phyloP scores from a whole-genome alignment of 2,329 filamentous ascomycete genomes.

The Calycina marina region DNA sequence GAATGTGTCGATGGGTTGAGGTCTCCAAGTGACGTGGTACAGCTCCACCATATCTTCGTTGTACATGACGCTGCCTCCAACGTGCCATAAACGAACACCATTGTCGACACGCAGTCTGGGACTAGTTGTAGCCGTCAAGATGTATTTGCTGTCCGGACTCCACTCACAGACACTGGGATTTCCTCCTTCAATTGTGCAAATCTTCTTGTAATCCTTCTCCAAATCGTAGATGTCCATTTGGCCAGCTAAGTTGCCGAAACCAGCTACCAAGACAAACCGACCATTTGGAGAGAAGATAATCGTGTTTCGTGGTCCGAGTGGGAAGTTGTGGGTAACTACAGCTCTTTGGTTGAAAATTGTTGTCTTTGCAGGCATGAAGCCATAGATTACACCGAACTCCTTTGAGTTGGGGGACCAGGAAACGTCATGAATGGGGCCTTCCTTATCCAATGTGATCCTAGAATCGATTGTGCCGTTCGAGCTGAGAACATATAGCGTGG shows the following conservation, averaged over 20 bases:
- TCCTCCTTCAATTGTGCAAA: slow-evolving; percentile 85
- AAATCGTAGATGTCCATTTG: slow-evolving; percentile 97
- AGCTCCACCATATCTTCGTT: slow-evolving; percentile 89
- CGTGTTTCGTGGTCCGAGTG: slow-evolving; percentile 80
- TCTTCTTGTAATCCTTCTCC: slow-evolving; percentile 82
- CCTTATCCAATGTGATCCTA: slow-evolving; percentile 83
- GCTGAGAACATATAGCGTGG: slow-evolving; percentile 87
- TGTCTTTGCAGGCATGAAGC: slow-evolving; percentile 98
- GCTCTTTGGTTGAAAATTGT: slow-evolving; percentile 93
- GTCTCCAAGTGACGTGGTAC: slow-evolving; percentile 83
- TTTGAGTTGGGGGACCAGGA: slow-evolving; percentile 97
- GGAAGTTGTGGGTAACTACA: slow-evolving; percentile 69
- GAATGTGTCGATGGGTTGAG: slow-evolving; percentile 47
- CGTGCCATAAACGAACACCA: slow-evolving; percentile 89
- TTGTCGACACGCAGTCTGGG: slow-evolving; percentile 94
- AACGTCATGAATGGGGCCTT: slow-evolving; percentile 94
- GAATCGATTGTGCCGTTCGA: slow-evolving; percentile 87
- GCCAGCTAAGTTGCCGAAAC: slow-evolving; percentile 92
- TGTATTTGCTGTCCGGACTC: slow-evolving; percentile 90
- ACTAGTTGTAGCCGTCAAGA: slow-evolving; percentile 95
- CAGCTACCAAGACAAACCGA: slow-evolving; percentile 83
- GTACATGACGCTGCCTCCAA: slow-evolving; percentile 80
- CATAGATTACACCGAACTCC: slow-evolving; percentile 95
- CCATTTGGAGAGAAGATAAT: slow-evolving; percentile 90
- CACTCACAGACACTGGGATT: slow-evolving; percentile 95